Evolutionary conservation across 2,329 filamentous ascomycete genomes (phyloP), one percentile per base, ranked within the genome.

Genomic region (Colletotrichum paranaense): DNA sequence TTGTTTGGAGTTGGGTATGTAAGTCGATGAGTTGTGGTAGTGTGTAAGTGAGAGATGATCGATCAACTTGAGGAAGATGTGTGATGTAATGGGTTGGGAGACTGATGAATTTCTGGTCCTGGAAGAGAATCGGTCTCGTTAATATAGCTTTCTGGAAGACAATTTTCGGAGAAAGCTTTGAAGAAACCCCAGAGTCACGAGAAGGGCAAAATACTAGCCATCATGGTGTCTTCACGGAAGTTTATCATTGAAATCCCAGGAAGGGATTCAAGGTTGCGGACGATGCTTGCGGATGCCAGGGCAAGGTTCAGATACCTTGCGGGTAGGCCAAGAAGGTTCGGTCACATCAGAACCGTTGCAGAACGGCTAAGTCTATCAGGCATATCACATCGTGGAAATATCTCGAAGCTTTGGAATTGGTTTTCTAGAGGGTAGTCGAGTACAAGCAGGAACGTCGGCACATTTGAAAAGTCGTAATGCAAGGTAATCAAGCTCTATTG

Each of bases 101-200:
- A 49, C 7, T 9, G 19, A n/a, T 9, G 19, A 19, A 4, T 22
- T 22, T 22, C 19, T 49, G 42, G 0, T 49, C 42, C 1, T 0
- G 0, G 42, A 19, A 49, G 16, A 0, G 19, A 22, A 2, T 19
- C 0, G 19, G 19, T 1, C 19, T 49, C 42, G 19, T 49, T 1
- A 5, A 49, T 49, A 22, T 49, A 49, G 7, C 42, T 22, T n/a
- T n/a, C 19, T 22, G 8, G 16, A 11, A 22, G 19, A 22, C 1
- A 49, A 4, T 1, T 49, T 49, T 11, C 42, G 42, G 42, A 49
- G 42, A 49, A 49, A 49, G 42, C 42, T 22, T 49, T 49, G 1
- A 49, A 1, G 8, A 8, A 49, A 49, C 42, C 42, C 3, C 16
- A n/a, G 42, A n/a, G 42, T n/a, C 42, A 49, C 7, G 42, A 49